Evolutionary conservation across 306 rosid genomes (phyloP), one percentile per base, ranked within the genome.

Genomic region (Leucaena leucocephala): DNA sequence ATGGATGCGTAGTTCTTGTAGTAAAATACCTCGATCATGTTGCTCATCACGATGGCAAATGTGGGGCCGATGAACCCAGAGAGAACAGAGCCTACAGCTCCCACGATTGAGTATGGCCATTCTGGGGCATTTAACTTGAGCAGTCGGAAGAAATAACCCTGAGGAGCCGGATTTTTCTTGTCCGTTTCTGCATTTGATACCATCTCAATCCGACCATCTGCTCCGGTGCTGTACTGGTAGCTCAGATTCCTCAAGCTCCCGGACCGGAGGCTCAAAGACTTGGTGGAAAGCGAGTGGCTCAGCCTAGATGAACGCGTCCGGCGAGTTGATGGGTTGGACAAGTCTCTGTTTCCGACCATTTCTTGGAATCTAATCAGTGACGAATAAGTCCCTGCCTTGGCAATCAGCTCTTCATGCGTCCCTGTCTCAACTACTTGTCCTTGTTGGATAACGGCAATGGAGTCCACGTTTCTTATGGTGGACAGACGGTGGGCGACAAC

Each of bases 101-200:
- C 99, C 99, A 96, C 91, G 57, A 96, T 96, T 9, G 98, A 96
- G 86, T 96, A 96, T 2, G 99, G 99, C 99, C 99, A 96, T 74
- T 96, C 99, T 1, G 99, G 99, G 4, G 97, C 98, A 21, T 96
- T 96, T 46, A 96, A 68, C 80, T 89, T 96, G 43, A 96, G 90
- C 59, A 96, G 78, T 0, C 99, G 81, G 83, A 85, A 81, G 88
- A 93, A 96, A 68, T 96, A 96, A 46, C 96, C 97, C 16, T 84
- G 73, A 1, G 99, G 99, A 44, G 99, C 99, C 0, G 96, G 94
- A 80, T 89, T 96, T 71, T 87, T 93, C 86, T 84, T 82, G n/a
- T 93, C 99, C 0, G 96, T 93, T 81, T 96, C 99, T 0, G 98
- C 99, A 68, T 93, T 96, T 3, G 99, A 96, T 57, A 91, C 88